Percentiles rank a stretch among this genome's conserved stretches.
Evolutionary conservation across 2,329 filamentous ascomycete species (phyloP).

Genomic region (Scytalidium lignicola): DNA sequence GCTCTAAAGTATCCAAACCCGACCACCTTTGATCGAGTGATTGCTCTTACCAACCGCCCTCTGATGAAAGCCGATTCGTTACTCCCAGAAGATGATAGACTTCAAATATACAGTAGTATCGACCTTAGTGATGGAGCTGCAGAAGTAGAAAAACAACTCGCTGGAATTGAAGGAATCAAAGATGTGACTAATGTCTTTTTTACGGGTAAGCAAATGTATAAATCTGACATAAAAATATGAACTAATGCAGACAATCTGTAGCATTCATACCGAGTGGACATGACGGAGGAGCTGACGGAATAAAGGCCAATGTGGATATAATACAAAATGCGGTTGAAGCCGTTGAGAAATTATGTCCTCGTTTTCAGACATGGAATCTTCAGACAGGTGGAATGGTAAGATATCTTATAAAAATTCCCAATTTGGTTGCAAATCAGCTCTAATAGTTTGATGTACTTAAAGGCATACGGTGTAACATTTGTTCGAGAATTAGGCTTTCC

Average conservation of each 20-base stretch:
- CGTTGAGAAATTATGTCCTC: conserved; percentile 30
- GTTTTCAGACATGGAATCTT: conserved; percentile 33
- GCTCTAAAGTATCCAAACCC: conserved; percentile 22
- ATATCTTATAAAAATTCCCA: conserved; percentile 18
- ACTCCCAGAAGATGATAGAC: conserved; percentile 12
- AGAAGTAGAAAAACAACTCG: conserved; percentile 27
- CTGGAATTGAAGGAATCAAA: conserved; percentile 30
- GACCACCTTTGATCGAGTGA: conserved; percentile 23
- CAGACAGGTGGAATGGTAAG: conserved; percentile 36
- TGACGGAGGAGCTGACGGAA: background rate
- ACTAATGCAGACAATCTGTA: too few species aligned
- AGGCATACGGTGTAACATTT: conserved; percentile 25
- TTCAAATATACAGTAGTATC: conserved; percentile 30
- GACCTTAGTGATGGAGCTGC: conserved; percentile 26
- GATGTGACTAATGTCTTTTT: conserved; percentile 39
- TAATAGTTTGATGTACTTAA: conserved; percentile 11
- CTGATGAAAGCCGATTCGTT: conserved; percentile 10
- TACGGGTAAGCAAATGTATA: conserved; percentile 24
- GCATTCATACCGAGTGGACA: background rate
- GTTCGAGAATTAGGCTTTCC: conserved; percentile 13
- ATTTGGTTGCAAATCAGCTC: conserved; percentile 11
- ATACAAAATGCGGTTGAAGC: conserved; percentile 32
- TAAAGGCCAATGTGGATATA: conserved; percentile 31
- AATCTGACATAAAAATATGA: background rate
- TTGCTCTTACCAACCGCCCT: conserved; percentile 22